phyloP scores from a whole-genome alignment of 768 basidiomycete genomes.

The Boletus barrowsii region DNA sequence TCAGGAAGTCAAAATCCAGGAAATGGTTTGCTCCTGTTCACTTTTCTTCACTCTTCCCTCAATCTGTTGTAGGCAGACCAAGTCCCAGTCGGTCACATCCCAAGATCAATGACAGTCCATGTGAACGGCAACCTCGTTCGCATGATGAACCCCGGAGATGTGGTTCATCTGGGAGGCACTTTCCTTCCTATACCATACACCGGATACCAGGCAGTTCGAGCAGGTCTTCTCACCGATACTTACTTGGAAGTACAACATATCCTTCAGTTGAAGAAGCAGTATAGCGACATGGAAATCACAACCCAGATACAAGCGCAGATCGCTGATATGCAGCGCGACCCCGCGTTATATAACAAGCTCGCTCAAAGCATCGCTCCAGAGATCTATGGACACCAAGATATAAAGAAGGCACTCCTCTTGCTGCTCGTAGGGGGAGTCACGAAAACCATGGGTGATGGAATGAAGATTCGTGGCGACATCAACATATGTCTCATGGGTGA shows the following conservation, averaged over 20 bases:
- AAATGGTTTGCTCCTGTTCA: constrained; percentile 64
- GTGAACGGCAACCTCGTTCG: constrained; percentile 88
- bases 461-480: constrained; percentile 98
- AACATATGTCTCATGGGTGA: constrained; percentile 99
- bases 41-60: constrained; percentile 1
- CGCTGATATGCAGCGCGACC: constrained; percentile 64
- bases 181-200: constrained; percentile 98
- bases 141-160: constrained; percentile 91
- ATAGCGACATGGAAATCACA: constrained; percentile 90
- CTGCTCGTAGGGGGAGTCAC: constrained; percentile 95
- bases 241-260: constrained; percentile 92
- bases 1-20: constrained; percentile 98
- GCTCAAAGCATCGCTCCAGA: constrained; percentile 96
- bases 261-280: constrained; percentile 95
- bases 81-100: constrained; percentile 99
- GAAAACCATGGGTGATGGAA: constrained; percentile 92
- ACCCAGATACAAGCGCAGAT: constrained; percentile 75
- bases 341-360: constrained; percentile 80
- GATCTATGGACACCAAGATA: constrained; percentile 96
- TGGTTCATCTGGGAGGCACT: constrained; percentile 92
- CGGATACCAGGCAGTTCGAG: constrained; percentile 94
- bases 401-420: constrained; percentile 92
- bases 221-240: constrained; percentile 95
- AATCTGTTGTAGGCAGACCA: constrained; percentile 74
- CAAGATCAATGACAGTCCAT: constrained; percentile 97